These are phyloP conservation scores for Lobosporangium transversale DNA, from an alignment of 192 early-diverging fungal genomes.

Conservation along the genomic window DNA sequence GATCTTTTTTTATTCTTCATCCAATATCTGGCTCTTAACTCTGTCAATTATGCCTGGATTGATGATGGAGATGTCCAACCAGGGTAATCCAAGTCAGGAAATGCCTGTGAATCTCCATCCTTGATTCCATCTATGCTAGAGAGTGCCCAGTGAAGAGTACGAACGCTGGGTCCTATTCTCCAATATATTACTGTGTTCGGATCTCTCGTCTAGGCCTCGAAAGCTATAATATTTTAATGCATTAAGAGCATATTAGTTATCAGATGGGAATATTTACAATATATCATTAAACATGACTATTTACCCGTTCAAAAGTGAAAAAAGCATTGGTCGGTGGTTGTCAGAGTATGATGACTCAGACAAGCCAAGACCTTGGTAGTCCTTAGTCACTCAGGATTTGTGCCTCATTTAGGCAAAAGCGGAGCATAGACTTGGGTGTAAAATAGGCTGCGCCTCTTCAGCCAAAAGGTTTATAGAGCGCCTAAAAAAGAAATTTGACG, in stretches of 20 bases:
- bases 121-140: background rate
- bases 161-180: background rate
- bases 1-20: background rate
- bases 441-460: too few relatives aligned
- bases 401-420: too few relatives aligned
- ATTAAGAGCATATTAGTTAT: slow-evolving; percentile 2
- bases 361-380: too few relatives aligned
- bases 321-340: too few relatives aligned
- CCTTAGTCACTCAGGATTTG: too few relatives aligned
- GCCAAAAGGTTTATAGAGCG: too few relatives aligned
- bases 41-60: background rate
- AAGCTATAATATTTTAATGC: slow-evolving; percentile 1
- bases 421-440: too few relatives aligned
- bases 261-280: background rate
- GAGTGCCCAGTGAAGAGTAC: background rate
- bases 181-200: background rate
- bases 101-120: background rate
- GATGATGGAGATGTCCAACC: background rate
- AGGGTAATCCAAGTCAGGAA: slow-evolving; percentile 1
- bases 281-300: background rate
- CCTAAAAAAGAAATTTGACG: too few relatives aligned
- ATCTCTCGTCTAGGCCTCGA: background rate
- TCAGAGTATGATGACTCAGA: too few relatives aligned
- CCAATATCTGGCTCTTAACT: background rate
- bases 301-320: background rate